Evolutionary conservation across 2,329 filamentous ascomycete genomes (phyloP), one percentile per base, ranked within the genome.

Genomic region (Xylaria sp.): DNA sequence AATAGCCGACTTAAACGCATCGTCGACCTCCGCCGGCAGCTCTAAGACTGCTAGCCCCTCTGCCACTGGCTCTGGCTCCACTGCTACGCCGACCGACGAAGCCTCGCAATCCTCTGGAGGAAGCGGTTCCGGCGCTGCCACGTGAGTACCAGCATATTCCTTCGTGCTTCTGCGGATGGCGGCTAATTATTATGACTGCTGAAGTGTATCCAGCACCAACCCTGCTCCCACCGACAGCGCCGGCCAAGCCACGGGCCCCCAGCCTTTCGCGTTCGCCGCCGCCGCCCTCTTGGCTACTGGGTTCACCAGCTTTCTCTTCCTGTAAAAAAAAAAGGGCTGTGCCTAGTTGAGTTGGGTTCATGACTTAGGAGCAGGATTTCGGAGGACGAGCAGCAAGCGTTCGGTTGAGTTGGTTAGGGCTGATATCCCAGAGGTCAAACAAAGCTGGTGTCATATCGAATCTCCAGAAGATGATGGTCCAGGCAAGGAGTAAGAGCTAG

Each of bases 251-350:
- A 56, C 53, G 16, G 56, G 45, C 39, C 60, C 60, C 17, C 54
- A 56, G 50, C 50, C 55, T 40, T 59, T 63, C 54, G 44, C 62
- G 39, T 60, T 48, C 22, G 54, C 61, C 24, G 56, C 52, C 44
- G 56, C 59, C 11, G 61, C 59, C 16, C 56, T 61, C 48, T 34
- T 63, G 38, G 59, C 56, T 29, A 61, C 59, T 9, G 59, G 61
- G 40, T 45, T 61, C 52, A 62, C 56, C 18, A 60, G 59, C 42
- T 50, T 58, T n/a, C n/a, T 63, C 34, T 56, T 63, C 37, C 39
- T 63, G 51, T 63, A 61, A 57, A 50, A 17, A 2, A 61, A 57
- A 50, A 17, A 2, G 19, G 24, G 20, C 20, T 50, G 16, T 34
- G 11, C 16, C 9, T 11, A 13, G 29, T 7, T 13, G 29, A 34